Base-by-base conservation (phyloP, 108 stramenopile genomes). In the Nitzschia palea region DNA sequence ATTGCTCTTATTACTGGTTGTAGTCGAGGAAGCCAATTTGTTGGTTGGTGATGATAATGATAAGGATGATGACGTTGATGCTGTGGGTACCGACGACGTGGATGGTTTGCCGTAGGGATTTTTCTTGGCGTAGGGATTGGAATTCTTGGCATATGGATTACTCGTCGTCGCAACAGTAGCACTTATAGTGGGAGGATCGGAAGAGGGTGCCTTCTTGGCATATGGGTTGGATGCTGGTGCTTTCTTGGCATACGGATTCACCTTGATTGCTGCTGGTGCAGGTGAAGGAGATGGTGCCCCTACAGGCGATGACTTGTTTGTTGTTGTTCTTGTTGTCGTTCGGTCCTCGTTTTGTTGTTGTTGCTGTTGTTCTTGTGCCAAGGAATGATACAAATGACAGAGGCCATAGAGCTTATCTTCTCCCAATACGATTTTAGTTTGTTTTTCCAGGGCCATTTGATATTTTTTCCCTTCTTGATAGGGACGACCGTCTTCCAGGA, bases 401-500 rank as follows among this genome's bases (percentile, higher is more conserved):
- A 92, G 48, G 10, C 86, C 86, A 68, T 84, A 87, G 43, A 89
- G 78, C 26, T 80, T 57, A 47, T 79, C 48, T 37, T 84, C 64
- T 18, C 86, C 88, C 30, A 63, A 32, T 12, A 84, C 60, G n/a
- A 92, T 55, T 35, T 72, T 76, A 28, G 73, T 56, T 17, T 80
- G 55, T 2, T 78, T 85, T 27, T 65, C 63, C 51, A 55, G 22
- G 23, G 89, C 90, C 31, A 79, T 79, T 30, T 68, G 67, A 79
- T 81, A 96, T 73, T 96, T 97, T 57, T 52, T 76, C n/a, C 93
- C 91, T 71, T 95, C 86, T 29, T 58, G 70, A 2, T 80, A 84
- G 4, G 60, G 67, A 22, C 98, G 74, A 8, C 98, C 98, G 78
- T 99, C 98, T 69, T 99, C 98, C 65, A 99, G 74, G 8, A 84